Conservation (phyloP, 352 stramenopile species). For the Phytophthora cactorum region DNA sequence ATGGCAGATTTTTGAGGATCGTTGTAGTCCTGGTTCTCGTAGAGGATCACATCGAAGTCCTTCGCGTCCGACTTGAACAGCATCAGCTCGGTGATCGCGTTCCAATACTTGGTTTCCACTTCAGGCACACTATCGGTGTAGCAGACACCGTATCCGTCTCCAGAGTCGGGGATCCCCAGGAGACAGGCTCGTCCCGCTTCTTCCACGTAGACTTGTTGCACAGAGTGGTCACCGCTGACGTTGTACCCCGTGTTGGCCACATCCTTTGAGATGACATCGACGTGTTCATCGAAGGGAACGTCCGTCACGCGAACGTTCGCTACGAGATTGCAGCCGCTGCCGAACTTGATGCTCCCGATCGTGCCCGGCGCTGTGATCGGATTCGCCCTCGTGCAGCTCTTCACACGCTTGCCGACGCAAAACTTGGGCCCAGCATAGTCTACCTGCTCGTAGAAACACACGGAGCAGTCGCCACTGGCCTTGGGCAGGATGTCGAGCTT, state of each 20-base stretch:
- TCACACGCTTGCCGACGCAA: conserved; percentile 43
- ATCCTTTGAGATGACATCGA: conserved; percentile 39
- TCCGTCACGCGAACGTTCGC: conserved; percentile 48
- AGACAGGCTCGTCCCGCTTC: conserved; percentile 50
- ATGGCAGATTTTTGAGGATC: not conserved
- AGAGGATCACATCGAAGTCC: conserved; percentile 52
- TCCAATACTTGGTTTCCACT: conserved; percentile 38
- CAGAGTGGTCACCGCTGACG: conserved; percentile 27
- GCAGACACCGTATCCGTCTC: conserved; percentile 40
- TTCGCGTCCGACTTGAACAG: conserved; percentile 45
- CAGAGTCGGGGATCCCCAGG: conserved; percentile 20
- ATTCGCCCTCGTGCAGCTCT: conserved; percentile 35
- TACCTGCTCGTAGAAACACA: conserved; percentile 53
- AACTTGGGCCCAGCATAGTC: conserved; percentile 40
- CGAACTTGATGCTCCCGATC: conserved; percentile 58
- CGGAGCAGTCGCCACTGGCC: conserved; percentile 28
- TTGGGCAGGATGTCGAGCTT: conserved; percentile 35
- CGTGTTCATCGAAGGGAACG: conserved; percentile 40
- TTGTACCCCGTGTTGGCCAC: conserved; percentile 45
- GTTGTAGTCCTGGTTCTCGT: conserved; percentile 47
- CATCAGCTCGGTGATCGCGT: conserved; percentile 45
- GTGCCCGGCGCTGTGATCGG: conserved; percentile 41
- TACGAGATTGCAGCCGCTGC: conserved; percentile 41
- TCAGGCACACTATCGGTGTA: conserved; percentile 32
- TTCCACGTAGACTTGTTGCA: conserved; percentile 57